Conservation (phyloP, 345 rosid species). For the Turnera subulata region DNA sequence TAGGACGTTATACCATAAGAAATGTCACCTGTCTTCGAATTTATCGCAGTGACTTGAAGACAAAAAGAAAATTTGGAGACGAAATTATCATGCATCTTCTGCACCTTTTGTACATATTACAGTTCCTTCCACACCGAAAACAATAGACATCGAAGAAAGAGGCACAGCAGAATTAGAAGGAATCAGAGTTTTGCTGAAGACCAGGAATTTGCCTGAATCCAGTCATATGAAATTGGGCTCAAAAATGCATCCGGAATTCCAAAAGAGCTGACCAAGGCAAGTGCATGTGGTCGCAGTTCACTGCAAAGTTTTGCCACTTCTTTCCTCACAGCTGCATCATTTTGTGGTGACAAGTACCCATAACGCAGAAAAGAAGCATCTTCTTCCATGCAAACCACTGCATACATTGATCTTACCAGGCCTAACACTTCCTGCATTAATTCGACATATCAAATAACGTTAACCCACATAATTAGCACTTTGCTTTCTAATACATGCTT, state of each 20-base stretch:
- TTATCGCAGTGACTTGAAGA: no score
- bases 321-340: slow-evolving; percentile 54
- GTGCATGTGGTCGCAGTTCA: slow-evolving; percentile 77
- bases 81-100: no score
- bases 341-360: slow-evolving; percentile 57
- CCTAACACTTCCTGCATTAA: slow-evolving; percentile 50
- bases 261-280: slow-evolving; percentile 65
- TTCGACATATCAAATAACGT: no score
- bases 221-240: slow-evolving; percentile 79
- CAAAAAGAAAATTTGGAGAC: no score
- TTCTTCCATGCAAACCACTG: slow-evolving; percentile 64
- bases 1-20: no score
- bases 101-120: no score
- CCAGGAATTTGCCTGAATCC: slow-evolving; percentile 87
- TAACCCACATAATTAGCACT: slow-evolving; percentile 1
- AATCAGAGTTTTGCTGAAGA: slow-evolving; percentile 50
- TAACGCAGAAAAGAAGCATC: slow-evolving; percentile 71
- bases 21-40: no score
- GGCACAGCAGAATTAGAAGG: no score
- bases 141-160: no score
- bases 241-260: slow-evolving; percentile 77
- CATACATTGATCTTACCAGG: slow-evolving; percentile 64
- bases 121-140: no score
- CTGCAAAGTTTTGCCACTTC: slow-evolving; percentile 67
- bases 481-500: no score